Base-by-base conservation (phyloP, 2,329 filamentous ascomycete genomes). In the Colletotrichum falcatum region DNA sequence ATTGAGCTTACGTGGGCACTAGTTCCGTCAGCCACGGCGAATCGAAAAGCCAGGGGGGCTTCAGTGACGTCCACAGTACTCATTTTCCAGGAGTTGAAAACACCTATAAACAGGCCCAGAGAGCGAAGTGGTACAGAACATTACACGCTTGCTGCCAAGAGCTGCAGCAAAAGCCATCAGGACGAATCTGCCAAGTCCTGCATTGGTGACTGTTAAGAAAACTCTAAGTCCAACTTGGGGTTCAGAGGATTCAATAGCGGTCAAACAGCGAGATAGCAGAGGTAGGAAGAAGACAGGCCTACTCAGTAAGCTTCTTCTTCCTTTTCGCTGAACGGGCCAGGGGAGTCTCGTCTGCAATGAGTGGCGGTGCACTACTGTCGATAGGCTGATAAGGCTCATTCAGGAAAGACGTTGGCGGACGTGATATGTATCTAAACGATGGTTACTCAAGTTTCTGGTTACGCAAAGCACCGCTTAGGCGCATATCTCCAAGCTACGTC, bases 401-500 rank as follows among this genome's bases (percentile, higher is more conserved):
- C 6, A 20, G 18, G n/a, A 18, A 56, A 53, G 16, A 30, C 26
- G 33, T 37, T 26, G 14, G 39, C 7, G 18, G 26, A 11, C n/a
- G 23, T 16, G 5, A 16, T 5, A 61, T 63, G 42, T 20, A 26
- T 58, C 20, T 63, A 67, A 28, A 11, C 33, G 59, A 42, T 5
- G 0, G 12, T 1, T 1, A 1, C 1, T 30, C 16, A 7, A n/a
- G 30, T 37, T 16, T 46, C 48, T 63, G 49, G 58, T 67, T 63
- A 56, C 48, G 58, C 55, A 56, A 9, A 18, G 5, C 14, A 33
- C 42, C 42, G 42, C 51, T 26, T 63, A 63, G 59, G 18, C 12
- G 60, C 65, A 67, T 67, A 33, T 20, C 8, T 30, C 42, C n/a
- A 20, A 66, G 64, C 51, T 67, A 63, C 48, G 42, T 62, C 65